A percentile compares a stretch with the other conserved stretches of the same genome.
Conservation (phyloP, 2,329 filamentous ascomycete genomes). For the Pleomassaria siparia region DNA sequence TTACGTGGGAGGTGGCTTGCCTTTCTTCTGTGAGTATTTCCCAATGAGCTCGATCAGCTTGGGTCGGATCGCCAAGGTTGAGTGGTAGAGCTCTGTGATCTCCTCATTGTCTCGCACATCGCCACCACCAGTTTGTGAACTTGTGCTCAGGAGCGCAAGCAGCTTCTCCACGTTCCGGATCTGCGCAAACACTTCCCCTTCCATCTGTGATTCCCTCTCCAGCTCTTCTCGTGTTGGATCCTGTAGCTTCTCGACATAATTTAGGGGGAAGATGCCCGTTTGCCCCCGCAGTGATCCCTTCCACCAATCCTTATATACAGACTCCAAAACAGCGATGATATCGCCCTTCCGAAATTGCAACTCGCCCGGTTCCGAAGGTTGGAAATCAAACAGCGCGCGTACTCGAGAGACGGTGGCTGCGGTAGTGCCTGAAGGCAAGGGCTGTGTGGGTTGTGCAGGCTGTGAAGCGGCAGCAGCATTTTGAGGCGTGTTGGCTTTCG, state of each 20-base stretch:
- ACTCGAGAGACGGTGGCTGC: constrained; percentile 95
- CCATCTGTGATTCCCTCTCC: constrained; percentile 94
- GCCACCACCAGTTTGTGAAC: constrained; percentile 47
- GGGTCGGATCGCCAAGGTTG: constrained; percentile 88
- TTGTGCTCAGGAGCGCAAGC: constrained; percentile 86
- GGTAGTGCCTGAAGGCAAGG: constrained; percentile 79
- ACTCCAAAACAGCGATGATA: constrained; percentile 94
- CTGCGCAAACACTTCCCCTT: constrained; percentile 75
- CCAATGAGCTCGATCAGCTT: constrained; percentile 98
- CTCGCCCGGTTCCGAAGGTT: constrained; percentile 90
- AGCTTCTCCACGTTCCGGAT: constrained; percentile 80
- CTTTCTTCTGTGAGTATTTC: constrained; percentile 99
- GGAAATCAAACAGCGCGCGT: constrained; percentile 90
- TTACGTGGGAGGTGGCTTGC: constrained; percentile 49
- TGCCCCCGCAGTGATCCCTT: constrained; percentile 91
- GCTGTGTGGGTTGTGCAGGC: constrained; percentile 44
- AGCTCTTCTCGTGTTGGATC: constrained; percentile 94
- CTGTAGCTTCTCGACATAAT: constrained; percentile 96
- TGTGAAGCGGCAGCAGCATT: constrained; percentile 28
- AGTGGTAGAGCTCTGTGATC: constrained; percentile 88
- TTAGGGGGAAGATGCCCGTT: constrained; percentile 96
- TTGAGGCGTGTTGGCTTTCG: constrained; percentile 46
- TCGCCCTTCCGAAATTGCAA: constrained; percentile 96
- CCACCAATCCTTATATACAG: constrained; percentile 99
- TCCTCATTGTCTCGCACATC: constrained; percentile 95